Base-by-base conservation (phyloP, 495 filamentous ascomycete species). In the Annulohypoxylon moriforme region DNA sequence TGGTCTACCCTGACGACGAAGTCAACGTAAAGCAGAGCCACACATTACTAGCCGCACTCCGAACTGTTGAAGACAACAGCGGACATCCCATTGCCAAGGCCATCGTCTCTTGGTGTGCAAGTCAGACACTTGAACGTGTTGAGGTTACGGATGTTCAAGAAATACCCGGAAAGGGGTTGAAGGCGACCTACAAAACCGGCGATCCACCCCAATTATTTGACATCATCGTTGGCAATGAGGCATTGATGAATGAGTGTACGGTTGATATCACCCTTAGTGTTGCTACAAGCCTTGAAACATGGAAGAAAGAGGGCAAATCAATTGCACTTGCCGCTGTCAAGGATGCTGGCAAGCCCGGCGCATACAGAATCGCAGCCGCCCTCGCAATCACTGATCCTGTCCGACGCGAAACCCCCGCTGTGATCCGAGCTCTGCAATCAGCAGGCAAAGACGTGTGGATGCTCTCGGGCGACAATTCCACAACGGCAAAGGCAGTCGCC, bases 51-150 rank as follows among this genome's bases (percentile, higher is more conserved):
- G 79, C 84, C 76, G 73, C 91, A 18, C 85, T 92, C 20, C 88
- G 85, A 61, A 84, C 85, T 7, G 77, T 97, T 6, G 95, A 98
- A 78, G 89, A 94, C 67, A 91, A 87, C 71, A 96, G 93, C 80
- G 92, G 86, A 60, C 95, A 98, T 76, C 94, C 95, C 0, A 87
- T 98, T 38, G 96, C 93, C 3, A 92, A 89, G 52, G 94, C 96
- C 18, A 85, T 97, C n/a, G 83, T 90, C 2, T 77, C 81, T 2
- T 93, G 91, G 74, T 95, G 93, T 76, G 75, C 81, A 38, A 74
- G 79, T 0, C 81, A 83, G 52, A 42, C 77, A 0, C 38, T 79
- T 9, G 62, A 79, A 7, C 67, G 49, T 2, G 74, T 87, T 9
- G 24, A 78, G 1, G 77, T 86, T 25, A 79, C 81, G 0, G 82